Evolutionary conservation across 768 basidiomycete genomes (phyloP).

Genomic region (Pleurotus pulmonarius): DNA sequence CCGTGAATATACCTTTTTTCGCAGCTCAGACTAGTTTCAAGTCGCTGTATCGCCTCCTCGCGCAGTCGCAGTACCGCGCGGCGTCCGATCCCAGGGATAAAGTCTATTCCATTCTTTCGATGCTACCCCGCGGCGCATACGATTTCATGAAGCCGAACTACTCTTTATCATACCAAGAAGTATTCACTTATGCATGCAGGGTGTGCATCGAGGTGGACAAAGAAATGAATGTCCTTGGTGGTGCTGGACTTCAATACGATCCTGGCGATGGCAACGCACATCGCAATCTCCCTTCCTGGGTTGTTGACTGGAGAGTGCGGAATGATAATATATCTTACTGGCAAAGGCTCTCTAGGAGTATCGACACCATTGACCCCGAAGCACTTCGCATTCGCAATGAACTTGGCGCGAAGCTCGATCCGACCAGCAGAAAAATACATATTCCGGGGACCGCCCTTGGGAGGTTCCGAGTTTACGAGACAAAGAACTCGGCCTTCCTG

Average conservation of each 20-base stretch:
- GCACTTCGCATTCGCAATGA: not conserved
- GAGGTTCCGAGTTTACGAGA: not conserved
- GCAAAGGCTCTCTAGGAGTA: not conserved
- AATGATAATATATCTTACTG: not conserved
- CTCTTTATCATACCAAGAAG: not conserved
- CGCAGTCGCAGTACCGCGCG: not conserved
- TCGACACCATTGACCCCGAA: not conserved
- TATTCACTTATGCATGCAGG: not conserved
- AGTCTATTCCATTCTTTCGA: not conserved
- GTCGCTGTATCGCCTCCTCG: not conserved
- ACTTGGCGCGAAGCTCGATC: not conserved
- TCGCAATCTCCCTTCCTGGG: not conserved
- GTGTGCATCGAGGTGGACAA: not conserved
- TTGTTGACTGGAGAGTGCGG: not conserved
- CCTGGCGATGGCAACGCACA: too few relatives aligned
- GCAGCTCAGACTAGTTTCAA: not conserved
- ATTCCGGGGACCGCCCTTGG: not conserved
- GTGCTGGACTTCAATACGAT: not conserved
- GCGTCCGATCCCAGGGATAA: not conserved
- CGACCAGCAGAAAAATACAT: not conserved
- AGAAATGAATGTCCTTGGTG: not conserved
- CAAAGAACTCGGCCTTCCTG: not conserved
- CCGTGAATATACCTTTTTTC: not conserved
- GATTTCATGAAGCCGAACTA: not conserved
- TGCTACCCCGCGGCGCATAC: not conserved